Conservation (phyloP, 345 rosid species). For the Salix arbutifolia region DNA sequence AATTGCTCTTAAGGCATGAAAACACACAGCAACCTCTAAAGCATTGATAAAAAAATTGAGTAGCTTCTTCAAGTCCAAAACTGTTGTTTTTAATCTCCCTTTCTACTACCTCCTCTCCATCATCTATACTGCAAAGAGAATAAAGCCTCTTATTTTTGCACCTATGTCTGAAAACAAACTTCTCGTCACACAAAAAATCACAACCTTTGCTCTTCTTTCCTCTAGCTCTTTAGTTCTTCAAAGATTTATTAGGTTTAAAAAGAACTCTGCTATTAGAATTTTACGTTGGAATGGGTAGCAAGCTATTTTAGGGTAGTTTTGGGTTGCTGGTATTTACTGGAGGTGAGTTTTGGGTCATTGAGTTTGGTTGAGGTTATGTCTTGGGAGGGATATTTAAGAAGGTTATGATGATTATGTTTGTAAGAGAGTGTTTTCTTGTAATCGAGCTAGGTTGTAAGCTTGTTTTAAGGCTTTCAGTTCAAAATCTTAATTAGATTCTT, state of each 20-base stretch:
- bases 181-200: neutral
- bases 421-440: neutral
- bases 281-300: neutral
- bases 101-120: neutral
- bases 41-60: neutral
- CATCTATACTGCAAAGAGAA: no score
- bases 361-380: neutral
- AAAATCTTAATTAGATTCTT: neutral
- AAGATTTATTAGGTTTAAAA: neutral
- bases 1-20: neutral
- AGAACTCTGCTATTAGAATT: neutral
- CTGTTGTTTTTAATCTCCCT: no score
- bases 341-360: neutral
- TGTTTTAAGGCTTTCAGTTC: neutral
- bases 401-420: neutral
- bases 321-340: neutral
- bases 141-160: neutral
- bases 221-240: neutral
- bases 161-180: neutral
- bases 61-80: no score
- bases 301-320: neutral
- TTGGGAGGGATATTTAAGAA: no score
- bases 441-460: neutral
- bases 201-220: neutral
- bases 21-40: neutral